phyloP scores from a whole-genome alignment of 164 flowering plant species.

The Nymphaea thermarum region DNA sequence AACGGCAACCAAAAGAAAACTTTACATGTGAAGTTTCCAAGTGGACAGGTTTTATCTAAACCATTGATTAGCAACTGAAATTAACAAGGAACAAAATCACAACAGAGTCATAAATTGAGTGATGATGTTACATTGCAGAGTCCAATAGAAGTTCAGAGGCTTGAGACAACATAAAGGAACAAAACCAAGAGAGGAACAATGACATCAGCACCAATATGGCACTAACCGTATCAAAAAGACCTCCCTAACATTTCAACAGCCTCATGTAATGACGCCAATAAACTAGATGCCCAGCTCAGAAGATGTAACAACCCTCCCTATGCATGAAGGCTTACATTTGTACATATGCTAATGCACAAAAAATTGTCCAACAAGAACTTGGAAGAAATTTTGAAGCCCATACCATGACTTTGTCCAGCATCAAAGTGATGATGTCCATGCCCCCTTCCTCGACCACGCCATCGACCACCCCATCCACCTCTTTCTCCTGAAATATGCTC shows the following conservation, averaged over 20 bases:
- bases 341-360: neutral
- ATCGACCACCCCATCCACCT: slow-evolving; percentile 32
- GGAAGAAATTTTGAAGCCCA: neutral
- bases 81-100: too few relatives aligned
- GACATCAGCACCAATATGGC: too few relatives aligned
- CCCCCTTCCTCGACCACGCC: slow-evolving; percentile 41
- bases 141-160: too few relatives aligned
- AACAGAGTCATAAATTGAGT: too few relatives aligned
- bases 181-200: neutral
- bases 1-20: too few relatives aligned
- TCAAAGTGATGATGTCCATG: slow-evolving; percentile 29
- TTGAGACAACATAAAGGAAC: neutral
- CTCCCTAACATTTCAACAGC: neutral
- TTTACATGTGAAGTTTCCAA: too few relatives aligned
- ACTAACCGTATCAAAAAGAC: neutral
- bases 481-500: slow-evolving; percentile 34
- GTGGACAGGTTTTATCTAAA: too few relatives aligned
- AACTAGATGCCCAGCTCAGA: too few relatives aligned
- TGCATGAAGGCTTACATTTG: neutral
- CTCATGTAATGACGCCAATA: too few relatives aligned
- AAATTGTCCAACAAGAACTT: neutral
- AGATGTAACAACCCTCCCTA: neutral
- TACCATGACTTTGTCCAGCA: slow-evolving; percentile 32
- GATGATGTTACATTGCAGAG: too few relatives aligned
- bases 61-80: too few relatives aligned